Base-by-base conservation (phyloP, 1,284 basidiomycete species). In the Naganishia albida region DNA sequence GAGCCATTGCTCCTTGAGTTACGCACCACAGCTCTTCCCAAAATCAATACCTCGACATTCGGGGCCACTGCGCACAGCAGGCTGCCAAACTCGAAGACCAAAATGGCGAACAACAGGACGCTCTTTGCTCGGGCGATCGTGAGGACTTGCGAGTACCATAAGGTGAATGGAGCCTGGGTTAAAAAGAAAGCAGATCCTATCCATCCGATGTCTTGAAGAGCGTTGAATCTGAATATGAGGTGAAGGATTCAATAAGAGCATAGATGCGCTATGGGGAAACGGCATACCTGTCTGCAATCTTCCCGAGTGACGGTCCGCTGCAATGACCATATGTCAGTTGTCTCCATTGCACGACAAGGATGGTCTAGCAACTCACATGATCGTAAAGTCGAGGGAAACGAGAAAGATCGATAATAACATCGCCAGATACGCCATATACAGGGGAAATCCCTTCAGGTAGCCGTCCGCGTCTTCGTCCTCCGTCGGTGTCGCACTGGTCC, bases 21-120 rank as follows among this genome's bases (percentile, higher is more conserved):
- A 52, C 60, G 52, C 64, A 3, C 77, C 73, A 15, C 75, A 71
- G 82, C 82, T 48, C 84, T 77, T 0, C 81, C 82, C 51, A 83
- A 77, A 68, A 85, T 84, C 52, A 85, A 71, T 42, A 81, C 71
- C 38, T 70, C 63, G 69, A 77, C 75, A 38, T 63, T 67, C 30
- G 72, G 78, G 0, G 83, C 77, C 15, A 82, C 80, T n/a, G 79
- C 84, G 66, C 83, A 85, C 25, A 85, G 71, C 34, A 83, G 74
- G 10, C 78, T 81, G 13, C 84, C 83, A 38, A 80, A 63, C 64
- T 82, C 81, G 65, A 82, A 82, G 62, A 78, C 74, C 66, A 80
- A 69, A 62, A 85, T 78, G 46, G 82, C 76, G 20, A 70, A 69
- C 39, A 83, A 74, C 66, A 81, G 81, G 34, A 82, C 73, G 68